Percentiles rank a stretch among this genome's conserved stretches.
phyloP scores from a whole-genome alignment of 306 rosid species.

The Vigna unguiculata region DNA sequence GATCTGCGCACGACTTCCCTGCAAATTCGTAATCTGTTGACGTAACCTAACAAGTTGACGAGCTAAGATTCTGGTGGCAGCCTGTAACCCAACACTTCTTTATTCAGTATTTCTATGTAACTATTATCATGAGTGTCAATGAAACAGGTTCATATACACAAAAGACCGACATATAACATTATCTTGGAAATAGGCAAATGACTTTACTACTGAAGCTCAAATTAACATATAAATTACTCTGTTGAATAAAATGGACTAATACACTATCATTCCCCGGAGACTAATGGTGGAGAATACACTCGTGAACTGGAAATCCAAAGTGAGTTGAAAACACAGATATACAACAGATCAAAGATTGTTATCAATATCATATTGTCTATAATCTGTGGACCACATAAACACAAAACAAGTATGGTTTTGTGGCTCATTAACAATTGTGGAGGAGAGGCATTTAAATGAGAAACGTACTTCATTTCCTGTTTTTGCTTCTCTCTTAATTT shows the following conservation, averaged over 20 bases:
- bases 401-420: background rate
- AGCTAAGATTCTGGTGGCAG: constrained; percentile 92
- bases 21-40: constrained; percentile 96
- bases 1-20: constrained; percentile 98
- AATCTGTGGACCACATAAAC: background rate
- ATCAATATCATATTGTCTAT: background rate
- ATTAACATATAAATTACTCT: background rate
- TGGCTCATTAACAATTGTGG: background rate
- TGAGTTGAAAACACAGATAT: no score
- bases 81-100: constrained; percentile 55
- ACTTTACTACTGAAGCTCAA: background rate
- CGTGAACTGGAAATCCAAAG: no score
- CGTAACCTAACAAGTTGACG: constrained; percentile 96
- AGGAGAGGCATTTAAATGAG: constrained; percentile 11
- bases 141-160: background rate
- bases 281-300: no score
- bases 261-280: no score
- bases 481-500: constrained; percentile 86
- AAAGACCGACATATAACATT: background rate
- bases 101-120: constrained; percentile 29
- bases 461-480: constrained; percentile 84
- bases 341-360: no score
- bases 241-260: no score
- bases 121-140: constrained; percentile 14
- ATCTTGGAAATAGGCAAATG: background rate